Evolutionary conservation across 768 basidiomycete genomes (phyloP).

Genomic region (Suillus alpinus): DNA sequence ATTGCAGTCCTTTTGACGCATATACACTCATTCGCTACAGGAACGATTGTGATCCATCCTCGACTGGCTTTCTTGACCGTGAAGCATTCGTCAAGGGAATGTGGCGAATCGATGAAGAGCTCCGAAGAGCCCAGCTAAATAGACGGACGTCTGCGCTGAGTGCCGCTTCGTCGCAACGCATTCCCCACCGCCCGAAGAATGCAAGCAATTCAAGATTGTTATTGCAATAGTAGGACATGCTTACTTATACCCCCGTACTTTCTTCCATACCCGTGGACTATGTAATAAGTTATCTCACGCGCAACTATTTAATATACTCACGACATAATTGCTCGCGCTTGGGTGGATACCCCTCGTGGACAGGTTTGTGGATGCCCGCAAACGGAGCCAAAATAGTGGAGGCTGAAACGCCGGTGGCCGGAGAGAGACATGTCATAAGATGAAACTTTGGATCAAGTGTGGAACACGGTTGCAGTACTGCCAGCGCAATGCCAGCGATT

Average conservation of each 20-base stretch:
- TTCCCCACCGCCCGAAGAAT: constrained; percentile 28
- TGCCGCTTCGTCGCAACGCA: constrained; percentile 32
- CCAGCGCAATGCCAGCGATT: background rate
- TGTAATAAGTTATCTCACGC: background rate
- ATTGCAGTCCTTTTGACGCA: constrained; percentile 1
- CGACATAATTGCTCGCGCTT: background rate
- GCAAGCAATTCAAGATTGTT: constrained; percentile 11
- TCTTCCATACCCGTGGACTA: background rate
- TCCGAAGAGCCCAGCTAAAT: constrained; percentile 55
- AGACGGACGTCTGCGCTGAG: constrained; percentile 30
- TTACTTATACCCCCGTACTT: background rate
- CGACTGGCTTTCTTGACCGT: constrained; percentile 56
- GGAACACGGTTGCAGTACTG: background rate
- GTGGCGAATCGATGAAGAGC: constrained; percentile 86
- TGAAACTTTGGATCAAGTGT: background rate
- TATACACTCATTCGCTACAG: constrained; percentile 33
- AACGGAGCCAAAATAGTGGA: background rate
- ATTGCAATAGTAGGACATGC: constrained; percentile 5
- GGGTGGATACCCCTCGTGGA: background rate
- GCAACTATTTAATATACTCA: background rate
- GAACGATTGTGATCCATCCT: constrained; percentile 64
- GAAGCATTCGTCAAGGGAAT: constrained; percentile 74
- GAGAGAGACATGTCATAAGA: background rate
- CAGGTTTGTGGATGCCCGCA: background rate
- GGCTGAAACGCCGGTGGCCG: background rate